phyloP scores from a whole-genome alignment of 2,329 filamentous ascomycete species.

The Mariannaea elegans region DNA sequence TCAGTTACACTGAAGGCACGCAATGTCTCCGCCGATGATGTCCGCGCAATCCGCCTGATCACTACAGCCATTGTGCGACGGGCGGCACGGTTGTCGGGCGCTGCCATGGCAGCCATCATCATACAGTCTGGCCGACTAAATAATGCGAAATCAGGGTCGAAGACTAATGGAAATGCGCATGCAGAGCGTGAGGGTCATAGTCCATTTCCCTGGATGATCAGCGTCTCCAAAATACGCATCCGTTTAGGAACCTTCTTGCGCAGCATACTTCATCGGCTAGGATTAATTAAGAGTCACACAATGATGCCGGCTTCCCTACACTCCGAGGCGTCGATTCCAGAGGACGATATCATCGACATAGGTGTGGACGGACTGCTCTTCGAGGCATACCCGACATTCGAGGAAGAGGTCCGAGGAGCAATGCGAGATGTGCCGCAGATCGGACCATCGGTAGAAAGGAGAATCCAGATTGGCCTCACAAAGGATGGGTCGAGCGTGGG shows the following conservation, averaged over 20 bases:
- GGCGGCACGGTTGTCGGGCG: conserved; percentile 1
- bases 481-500: conserved; percentile 79
- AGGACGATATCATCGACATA: conserved; percentile 62
- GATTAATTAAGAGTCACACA: too few species aligned
- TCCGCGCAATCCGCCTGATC: neutral
- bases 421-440: conserved; percentile 56
- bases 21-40: neutral
- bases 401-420: conserved; percentile 70
- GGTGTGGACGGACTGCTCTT: conserved; percentile 78
- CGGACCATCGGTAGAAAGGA: conserved; percentile 63
- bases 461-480: conserved; percentile 74
- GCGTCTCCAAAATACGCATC: too few species aligned
- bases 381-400: conserved; percentile 77
- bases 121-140: conserved; percentile 2
- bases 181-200: neutral
- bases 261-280: too few species aligned
- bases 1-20: neutral
- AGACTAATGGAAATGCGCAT: neutral
- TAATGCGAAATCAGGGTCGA: neutral
- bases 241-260: too few species aligned
- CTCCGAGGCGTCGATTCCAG: neutral
- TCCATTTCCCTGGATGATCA: neutral
- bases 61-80: conserved; percentile 5
- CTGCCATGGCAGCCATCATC: conserved; percentile 2
- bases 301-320: too few species aligned